Evolutionary conservation across 805 yeast genomes (phyloP), one percentile per base, ranked within the genome.

Genomic region (Lipomyces anomalus): DNA sequence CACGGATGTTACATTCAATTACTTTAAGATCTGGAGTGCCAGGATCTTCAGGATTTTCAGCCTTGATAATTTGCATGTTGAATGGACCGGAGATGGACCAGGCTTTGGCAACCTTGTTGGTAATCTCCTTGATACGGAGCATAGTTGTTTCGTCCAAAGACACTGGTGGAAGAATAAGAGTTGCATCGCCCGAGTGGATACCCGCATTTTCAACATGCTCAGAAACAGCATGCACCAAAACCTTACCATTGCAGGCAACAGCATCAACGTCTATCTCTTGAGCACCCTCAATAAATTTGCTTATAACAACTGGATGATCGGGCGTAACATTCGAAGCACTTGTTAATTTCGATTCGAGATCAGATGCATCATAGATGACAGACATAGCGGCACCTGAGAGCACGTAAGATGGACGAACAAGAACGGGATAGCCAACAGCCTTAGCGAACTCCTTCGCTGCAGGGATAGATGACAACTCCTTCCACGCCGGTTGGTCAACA

Each of bases 201-300:
- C 98, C 98, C 6, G 98, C 98, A 61, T 89, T 88, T 71, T 90
- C 98, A 61, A 89, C 95, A 67, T 90, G 98, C 69, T 92, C 98
- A 55, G 95, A 85, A 48, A 90, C 84, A 48, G 95, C 97, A 67
- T 90, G 98, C 47, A 90, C 94, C 42, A 90, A 70, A 44, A 90
- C 86, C 60, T 79, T 68, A 60, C 98, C 98, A 46, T 88, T 74
- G 58, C 78, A 70, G 37, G 97, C 97, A 62, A 90, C 98, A 50
- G 88, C 97, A 71, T 90, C 98, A 58, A 90, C 84, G 67, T 90
- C 98, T 59, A 90, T 90, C 70, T 90, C 98, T 67, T 88, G 82
- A 21, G 98, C 97, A 54, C 94, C 94, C 67, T 84, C 85, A 60
- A 90, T 92, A 66, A 87, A 90, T 69, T 90, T 92, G 60, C 97